These are phyloP conservation scores for Nidula niveotomentosa DNA, from an alignment of 1,284 basidiomycete species.

Conservation along the genomic window DNA sequence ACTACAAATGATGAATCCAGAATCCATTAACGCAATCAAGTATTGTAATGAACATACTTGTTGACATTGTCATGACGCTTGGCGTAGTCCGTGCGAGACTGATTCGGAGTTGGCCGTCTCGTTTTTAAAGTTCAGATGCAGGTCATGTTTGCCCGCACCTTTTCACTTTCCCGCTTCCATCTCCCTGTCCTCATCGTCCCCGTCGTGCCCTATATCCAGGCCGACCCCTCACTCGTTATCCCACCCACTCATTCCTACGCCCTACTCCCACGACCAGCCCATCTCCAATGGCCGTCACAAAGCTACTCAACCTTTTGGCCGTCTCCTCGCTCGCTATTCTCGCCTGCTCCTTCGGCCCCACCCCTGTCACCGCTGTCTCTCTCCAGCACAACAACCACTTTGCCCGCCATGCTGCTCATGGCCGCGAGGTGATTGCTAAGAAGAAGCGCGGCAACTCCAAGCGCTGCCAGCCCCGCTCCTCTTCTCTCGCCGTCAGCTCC, in stretches of 20 bases:
- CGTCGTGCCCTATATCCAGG: not conserved
- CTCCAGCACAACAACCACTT: constrained; percentile 35
- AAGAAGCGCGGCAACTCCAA: constrained; percentile 44
- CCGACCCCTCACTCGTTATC: not conserved
- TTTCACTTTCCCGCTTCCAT: not conserved
- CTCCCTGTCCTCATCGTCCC: not conserved
- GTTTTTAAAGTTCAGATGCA: not conserved
- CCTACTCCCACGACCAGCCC: constrained; percentile 25
- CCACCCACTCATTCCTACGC: constrained; percentile 7
- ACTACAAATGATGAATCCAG: no score
- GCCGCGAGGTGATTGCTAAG: constrained; percentile 46
- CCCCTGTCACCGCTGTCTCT: constrained; percentile 52
- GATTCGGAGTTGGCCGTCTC: not conserved
- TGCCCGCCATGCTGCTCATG: constrained; percentile 34
- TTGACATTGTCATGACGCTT: not conserved
- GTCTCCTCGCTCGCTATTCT: constrained; percentile 58
- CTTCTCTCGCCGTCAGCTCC: constrained; percentile 21
- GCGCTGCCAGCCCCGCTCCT: constrained; percentile 57
- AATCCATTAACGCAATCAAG: no score
- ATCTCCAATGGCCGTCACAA: constrained; percentile 47
- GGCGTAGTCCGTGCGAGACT: not conserved
- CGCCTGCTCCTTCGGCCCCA: constrained; percentile 44
- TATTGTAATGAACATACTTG: no score
- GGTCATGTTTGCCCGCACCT: not conserved
- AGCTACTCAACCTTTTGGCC: constrained; percentile 55